These are phyloP conservation scores for Suhomyces coccinellae DNA, from an alignment of 1,139 yeast genomes.

Conservation along the genomic window DNA sequence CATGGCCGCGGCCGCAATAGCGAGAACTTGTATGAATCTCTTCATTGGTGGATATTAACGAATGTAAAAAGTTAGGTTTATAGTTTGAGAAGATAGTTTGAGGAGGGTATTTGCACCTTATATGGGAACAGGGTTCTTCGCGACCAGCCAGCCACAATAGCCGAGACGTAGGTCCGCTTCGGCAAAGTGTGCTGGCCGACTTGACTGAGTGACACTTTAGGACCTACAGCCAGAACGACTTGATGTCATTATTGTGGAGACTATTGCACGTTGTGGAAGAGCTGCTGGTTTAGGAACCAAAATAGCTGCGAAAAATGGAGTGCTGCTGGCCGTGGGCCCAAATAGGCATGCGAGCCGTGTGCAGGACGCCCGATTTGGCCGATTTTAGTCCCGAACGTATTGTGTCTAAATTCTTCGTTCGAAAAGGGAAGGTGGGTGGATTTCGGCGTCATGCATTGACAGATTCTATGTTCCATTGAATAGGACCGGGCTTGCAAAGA, in stretches of 20 bases:
- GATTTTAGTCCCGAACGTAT: too few species aligned
- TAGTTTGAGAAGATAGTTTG: background rate
- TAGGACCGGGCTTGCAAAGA: too few species aligned
- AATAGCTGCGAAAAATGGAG: conserved; percentile 10
- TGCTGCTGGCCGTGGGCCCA: conserved; percentile 10
- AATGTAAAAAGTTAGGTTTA: background rate
- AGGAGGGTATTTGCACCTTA: conserved; percentile 1
- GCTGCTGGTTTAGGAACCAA: conserved; percentile 1
- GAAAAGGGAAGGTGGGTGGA: too few species aligned
- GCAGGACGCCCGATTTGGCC: background rate
- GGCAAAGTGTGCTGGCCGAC: background rate
- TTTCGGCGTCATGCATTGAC: too few species aligned
- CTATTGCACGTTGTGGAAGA: background rate
- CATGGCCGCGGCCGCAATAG: conserved; percentile 17
- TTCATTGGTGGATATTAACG: conserved; percentile 6
- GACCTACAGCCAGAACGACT: background rate
- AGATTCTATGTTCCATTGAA: too few species aligned
- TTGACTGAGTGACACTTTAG: background rate
- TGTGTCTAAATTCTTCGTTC: too few species aligned
- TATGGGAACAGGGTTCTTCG: background rate
- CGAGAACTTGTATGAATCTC: conserved; percentile 9
- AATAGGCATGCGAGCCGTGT: conserved; percentile 3
- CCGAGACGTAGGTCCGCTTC: background rate
- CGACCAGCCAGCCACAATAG: background rate
- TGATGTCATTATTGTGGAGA: background rate